A percentile compares a stretch with the other conserved stretches of the same genome.
These are phyloP conservation scores for Hippophae gyantsensis DNA, from an alignment of 306 rosid species.

Conservation along the genomic window DNA sequence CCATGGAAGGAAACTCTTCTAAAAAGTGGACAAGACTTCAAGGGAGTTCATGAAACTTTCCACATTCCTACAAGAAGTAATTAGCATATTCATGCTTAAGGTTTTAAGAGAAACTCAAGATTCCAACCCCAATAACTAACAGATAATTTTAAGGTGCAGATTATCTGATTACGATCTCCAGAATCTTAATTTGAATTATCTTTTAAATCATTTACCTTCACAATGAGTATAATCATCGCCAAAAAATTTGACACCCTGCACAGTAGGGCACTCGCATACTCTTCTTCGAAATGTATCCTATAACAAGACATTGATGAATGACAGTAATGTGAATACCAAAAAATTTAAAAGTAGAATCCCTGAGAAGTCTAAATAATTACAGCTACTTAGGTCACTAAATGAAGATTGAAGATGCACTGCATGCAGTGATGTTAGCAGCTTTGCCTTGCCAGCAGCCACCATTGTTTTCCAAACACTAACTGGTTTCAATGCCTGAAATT, in stretches of 20 bases:
- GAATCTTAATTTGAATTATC: constrained; percentile 2
- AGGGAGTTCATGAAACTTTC: too few relatives aligned
- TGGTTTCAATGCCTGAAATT: constrained; percentile 67
- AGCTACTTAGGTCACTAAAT: neutral
- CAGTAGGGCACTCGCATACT: constrained; percentile 90
- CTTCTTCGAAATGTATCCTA: constrained; percentile 95
- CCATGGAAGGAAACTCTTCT: too few relatives aligned
- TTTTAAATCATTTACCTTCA: constrained; percentile 49
- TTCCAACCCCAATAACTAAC: neutral
- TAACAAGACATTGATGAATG: constrained; percentile 12
- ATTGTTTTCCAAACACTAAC: constrained; percentile 81
- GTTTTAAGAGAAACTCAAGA: neutral
- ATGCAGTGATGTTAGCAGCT: constrained; percentile 65
- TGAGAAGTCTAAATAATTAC: constrained; percentile 3
- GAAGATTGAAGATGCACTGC: constrained; percentile 58
- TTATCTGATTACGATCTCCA: neutral
- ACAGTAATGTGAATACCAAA: constrained; percentile 7
- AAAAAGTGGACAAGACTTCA: neutral
- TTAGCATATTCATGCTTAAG: neutral
- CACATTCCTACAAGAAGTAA: too few relatives aligned
- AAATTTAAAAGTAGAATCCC: neutral
- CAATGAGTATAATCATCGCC: constrained; percentile 92
- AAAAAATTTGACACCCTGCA: constrained; percentile 59
- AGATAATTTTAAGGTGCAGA: neutral
- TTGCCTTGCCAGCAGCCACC: constrained; percentile 92